Base-by-base conservation (phyloP, 495 filamentous ascomycete genomes). In the Neurospora pannonica region DNA sequence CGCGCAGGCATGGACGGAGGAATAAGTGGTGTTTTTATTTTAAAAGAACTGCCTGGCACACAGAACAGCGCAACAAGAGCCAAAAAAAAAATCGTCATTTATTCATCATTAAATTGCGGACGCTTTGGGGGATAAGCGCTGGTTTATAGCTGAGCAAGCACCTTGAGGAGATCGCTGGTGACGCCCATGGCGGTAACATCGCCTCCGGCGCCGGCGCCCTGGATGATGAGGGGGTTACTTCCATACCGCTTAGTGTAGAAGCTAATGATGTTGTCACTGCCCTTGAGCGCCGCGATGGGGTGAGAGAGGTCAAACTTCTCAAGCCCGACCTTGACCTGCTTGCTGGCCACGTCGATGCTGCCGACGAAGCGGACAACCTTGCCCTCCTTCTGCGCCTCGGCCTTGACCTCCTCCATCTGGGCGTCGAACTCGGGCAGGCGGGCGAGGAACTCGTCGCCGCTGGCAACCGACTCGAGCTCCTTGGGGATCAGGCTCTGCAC, bases 181-280 rank as follows among this genome's bases (percentile, higher is more conserved):
- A 98, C 96, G 67, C 96, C 96, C 94, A 97, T 97, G 37, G 96
- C 96, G 40, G 96, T 98, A 42, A 98, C 94, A 37, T 97, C 95
- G 54, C 92, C 94, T 77, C 96, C 96, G 71, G 96, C 96, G 71
- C 95, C 96, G 43, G 94, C 95, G 74, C 96, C 96, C 86, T 97
- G 94, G 70, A 99, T 90, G 79, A 98, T 96, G 72, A 98, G 83
- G 15, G 96, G 93, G 81, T 94, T 97, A 74, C 85, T 86, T 46
- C 93, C 94, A 80, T 99, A 98, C 77, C 96, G 89, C 86, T 95
- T 91, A 62, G 96, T 98, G 83, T 96, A 97, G 87, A 99, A 97
- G 87, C 90, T 96, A 79, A 99, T 96, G 80, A 98, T 95, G 85
- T 98, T 98, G 81, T 97, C 96, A 82, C 94, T 97, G 43, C 96